Percentiles rank a stretch among this genome's conserved stretches.
These are phyloP conservation scores for Vanrija sp. DNA, from an alignment of 1,284 basidiomycete species.

Conservation along the genomic window DNA sequence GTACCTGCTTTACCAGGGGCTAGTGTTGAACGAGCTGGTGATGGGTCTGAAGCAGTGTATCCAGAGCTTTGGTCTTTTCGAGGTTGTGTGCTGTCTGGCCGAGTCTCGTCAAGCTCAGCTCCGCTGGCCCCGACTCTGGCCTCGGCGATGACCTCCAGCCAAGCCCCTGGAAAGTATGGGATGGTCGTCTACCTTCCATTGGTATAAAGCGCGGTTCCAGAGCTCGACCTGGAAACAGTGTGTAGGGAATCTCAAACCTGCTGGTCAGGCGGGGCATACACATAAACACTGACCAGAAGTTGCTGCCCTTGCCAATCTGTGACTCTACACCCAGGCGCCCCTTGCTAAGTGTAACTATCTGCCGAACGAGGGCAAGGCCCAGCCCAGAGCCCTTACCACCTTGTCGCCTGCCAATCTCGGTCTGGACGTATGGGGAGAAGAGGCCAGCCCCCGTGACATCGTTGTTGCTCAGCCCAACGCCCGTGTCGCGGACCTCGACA, in stretches of 20 bases:
- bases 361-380: conserved; percentile 81
- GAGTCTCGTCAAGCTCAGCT: no score
- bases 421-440: conserved; percentile 50
- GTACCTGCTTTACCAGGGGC: no score
- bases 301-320: conserved; percentile 40
- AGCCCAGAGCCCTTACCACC: conserved; percentile 82
- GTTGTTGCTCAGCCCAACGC: conserved; percentile 64
- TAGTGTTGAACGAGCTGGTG: no score
- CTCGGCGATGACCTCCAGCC: no score
- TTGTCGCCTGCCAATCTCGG: conserved; percentile 66
- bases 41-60: no score
- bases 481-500: conserved; percentile 77
- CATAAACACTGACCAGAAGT: conserved; percentile 35
- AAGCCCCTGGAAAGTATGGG: no score
- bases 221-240: neutral
- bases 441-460: conserved; percentile 62
- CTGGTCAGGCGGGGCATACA: neutral
- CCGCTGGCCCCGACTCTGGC: no score
- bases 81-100: no score
- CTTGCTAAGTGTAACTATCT: conserved; percentile 77
- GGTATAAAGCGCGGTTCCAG: neutral
- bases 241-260: conserved; percentile 6
- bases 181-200: no score
- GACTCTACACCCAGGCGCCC: conserved; percentile 65
- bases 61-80: no score